Evolutionary conservation across 176 grass and related monocot genomes (phyloP), one percentile per base, ranked within the genome.

Genomic region (Triticum monococcum): DNA sequence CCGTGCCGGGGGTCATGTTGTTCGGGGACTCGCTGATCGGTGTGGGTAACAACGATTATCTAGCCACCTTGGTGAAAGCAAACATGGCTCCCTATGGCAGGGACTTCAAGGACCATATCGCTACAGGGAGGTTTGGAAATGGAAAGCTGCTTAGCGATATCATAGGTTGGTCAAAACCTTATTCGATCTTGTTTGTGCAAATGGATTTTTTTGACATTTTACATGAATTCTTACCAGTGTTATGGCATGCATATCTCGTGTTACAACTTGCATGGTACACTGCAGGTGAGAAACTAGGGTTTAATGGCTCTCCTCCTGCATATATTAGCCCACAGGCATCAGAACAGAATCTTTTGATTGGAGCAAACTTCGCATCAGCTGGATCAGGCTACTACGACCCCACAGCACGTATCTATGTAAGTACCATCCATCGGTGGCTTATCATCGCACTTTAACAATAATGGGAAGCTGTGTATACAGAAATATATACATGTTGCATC

Each of bases 41-140:
- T 66, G 89, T 95, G 13, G 95, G 95, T 7, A 98, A 93, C 87
- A 98, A 98, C n/a, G 87, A 98, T 87, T 93, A 95, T 66, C 67
- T 98, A 33, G 12, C 76, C 37, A 95, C 95, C 25, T 12, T 95
- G 72, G 88, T 92, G 65, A 98, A 91, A 80, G 95, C 95, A 3
- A 68, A 98, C 72, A 93, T 75, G 36, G 91, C 93, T 2, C 95
- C 95, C 24, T 98, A 98, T 17, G 95, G 93, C 16, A 68, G 93
- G 83, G 95, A 98, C 82, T 98, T 95, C 87, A 63, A 72, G 77
- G 91, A 95, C 87, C 89, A 68, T 30, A 79, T 40, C 33, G 48
- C 95, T 4, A 98, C 95, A 0, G 95, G 95, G 59, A 92, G 95
- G 85, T 98, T 98, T 87, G 91, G 95, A 85, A 98, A 98, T 25